A percentile compares a stretch with the other conserved stretches of the same genome.
These are phyloP conservation scores for Mucuna pruriens DNA, from an alignment of 306 rosid genomes.

Conservation along the genomic window DNA sequence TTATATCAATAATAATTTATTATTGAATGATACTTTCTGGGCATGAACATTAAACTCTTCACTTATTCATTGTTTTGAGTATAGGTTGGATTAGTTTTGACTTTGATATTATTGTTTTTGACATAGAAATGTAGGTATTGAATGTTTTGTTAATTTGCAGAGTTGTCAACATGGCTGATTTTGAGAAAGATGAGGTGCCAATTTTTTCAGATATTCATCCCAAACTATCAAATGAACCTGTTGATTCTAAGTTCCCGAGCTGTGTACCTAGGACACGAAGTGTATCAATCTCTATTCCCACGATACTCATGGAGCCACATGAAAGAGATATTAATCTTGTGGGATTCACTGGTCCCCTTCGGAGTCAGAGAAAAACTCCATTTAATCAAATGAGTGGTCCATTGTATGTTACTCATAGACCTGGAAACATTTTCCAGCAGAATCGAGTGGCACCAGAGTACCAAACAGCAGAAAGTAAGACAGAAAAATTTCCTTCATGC, in stretches of 20 bases:
- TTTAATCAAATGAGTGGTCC: constrained; percentile 74
- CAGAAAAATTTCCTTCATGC: constrained; percentile 55
- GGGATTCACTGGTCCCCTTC: constrained; percentile 79
- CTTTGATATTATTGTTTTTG: constrained; percentile 6
- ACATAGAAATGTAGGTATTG: not conserved
- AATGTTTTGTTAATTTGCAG: constrained; percentile 41
- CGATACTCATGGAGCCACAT: constrained; percentile 48
- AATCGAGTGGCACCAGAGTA: constrained; percentile 40
- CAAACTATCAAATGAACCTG: constrained; percentile 42
- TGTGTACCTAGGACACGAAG: constrained; percentile 55
- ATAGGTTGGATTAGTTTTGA: constrained; percentile 11
- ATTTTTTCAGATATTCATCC: constrained; percentile 53
- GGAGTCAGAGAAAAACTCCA: constrained; percentile 56
- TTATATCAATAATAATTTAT: too few species aligned
- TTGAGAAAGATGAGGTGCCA: constrained; percentile 63
- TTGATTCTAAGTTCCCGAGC: constrained; percentile 45
- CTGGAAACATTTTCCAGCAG: constrained; percentile 44
- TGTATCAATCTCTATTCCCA: constrained; percentile 65
- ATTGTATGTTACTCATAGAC: constrained; percentile 41
- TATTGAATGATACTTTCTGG: too few species aligned
- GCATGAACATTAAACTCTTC: too few species aligned
- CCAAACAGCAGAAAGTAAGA: constrained; percentile 43
- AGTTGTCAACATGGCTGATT: constrained; percentile 55
- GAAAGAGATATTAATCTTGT: constrained; percentile 53
- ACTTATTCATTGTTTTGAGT: constrained; percentile 13